A percentile compares a stretch with the other conserved stretches of the same genome.
These are phyloP conservation scores for Salicornia ramosissima DNA, from an alignment of 148 eudicot species.

Conservation along the genomic window DNA sequence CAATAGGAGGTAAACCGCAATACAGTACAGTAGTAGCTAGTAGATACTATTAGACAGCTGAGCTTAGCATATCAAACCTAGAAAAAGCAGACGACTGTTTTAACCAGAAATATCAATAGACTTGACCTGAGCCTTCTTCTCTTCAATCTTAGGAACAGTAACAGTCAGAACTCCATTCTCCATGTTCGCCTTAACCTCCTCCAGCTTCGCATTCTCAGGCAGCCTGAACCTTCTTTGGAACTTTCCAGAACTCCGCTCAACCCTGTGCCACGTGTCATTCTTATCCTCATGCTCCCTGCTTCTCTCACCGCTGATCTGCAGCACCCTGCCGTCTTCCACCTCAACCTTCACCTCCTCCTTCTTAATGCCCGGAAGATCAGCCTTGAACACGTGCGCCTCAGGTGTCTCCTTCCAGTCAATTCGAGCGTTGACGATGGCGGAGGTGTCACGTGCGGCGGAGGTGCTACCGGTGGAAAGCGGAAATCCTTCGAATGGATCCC, in stretches of 20 bases:
- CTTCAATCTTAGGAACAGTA: not conserved
- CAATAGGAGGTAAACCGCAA: no score
- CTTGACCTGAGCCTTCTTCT: constrained; percentile 2
- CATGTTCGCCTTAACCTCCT: not conserved
- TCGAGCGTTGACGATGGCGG: not conserved
- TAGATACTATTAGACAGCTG: no score
- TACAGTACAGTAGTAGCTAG: no score
- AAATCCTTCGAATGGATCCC: not conserved
- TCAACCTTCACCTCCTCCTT: constrained; percentile 10
- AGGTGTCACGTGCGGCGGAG: not conserved
- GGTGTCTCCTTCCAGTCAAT: constrained; percentile 11
- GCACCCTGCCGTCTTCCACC: constrained; percentile 9
- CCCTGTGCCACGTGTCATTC: constrained; percentile 4
- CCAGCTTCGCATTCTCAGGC: constrained; percentile 2
- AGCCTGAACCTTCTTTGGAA: constrained; percentile 4
- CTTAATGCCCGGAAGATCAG: not conserved
- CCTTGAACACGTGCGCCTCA: constrained; percentile 7
- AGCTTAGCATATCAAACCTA: no score
- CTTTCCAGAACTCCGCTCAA: constrained; percentile 6
- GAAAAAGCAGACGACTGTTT: no score
- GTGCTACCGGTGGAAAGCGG: not conserved
- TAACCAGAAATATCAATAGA: constrained; percentile 6
- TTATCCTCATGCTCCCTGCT: not conserved
- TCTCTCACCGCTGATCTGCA: constrained; percentile 3
- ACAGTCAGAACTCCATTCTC: constrained; percentile 11